Base-by-base conservation (phyloP, 306 rosid species). In the Pyrus betulifolia region DNA sequence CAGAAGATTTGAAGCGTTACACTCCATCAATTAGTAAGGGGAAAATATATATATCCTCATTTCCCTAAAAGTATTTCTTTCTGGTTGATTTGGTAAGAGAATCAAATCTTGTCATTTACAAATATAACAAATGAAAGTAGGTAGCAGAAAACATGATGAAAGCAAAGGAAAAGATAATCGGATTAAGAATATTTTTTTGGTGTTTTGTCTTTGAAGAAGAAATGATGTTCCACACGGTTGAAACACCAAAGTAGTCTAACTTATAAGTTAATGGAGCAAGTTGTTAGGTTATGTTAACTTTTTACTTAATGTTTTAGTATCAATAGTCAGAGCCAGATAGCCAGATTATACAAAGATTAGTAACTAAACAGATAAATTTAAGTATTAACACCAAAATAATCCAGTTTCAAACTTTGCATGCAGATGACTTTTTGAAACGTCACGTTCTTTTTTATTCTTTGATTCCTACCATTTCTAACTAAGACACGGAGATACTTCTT, bases 151-250 rank as follows among this genome's bases (percentile, higher is more conserved):
- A 15, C 54, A 49, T 49, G 63, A 22, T 58, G 28, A 58, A 22
- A 61, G 4, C 66, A 61, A 61, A 13, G 35, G 21, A 33, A 11
- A 60, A 22, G 15, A 57, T n/a, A 57, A 10, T 63, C 14, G 33
- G 19, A 71, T 15, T 19, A 18, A 67, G 74, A 45, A 57, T 54
- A 69, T 28, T 12, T 30, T 30, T 11, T n/a, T 13, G 18, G 1
- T 7, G 54, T 60, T 59, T 74, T 40, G 28, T 8, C 11, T 35
- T 9, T 49, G 67, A 44, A 52, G 67, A 80, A 74, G 33, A 59
- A 69, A 45, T 38, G 40, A 35, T 68, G 75, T 69, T 57, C 83
- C 83, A 44, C 76, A 80, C 83, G 83, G 49, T 80, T 69, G 67
- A 49, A 80, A 80, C 72, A 74, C 83, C 77, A 5, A 68, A 62